Conservation (phyloP, 306 rosid genomes). For the Cicer cuneatum region DNA sequence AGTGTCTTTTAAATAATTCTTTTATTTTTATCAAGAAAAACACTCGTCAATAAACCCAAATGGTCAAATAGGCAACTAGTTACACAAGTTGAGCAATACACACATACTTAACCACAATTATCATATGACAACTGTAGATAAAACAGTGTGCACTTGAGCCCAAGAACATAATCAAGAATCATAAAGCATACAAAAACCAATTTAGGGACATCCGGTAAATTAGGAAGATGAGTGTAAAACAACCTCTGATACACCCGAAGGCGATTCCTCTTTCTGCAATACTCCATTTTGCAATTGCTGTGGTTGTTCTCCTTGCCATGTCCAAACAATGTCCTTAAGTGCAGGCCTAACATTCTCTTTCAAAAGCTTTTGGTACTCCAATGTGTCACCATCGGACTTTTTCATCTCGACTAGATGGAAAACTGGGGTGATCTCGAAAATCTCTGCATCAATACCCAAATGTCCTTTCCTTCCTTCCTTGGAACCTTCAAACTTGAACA, state of each 20-base stretch:
- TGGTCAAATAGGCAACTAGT: slow-evolving; percentile 20
- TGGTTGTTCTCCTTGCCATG: slow-evolving; percentile 82
- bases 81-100: slow-evolving; percentile 10
- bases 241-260: slow-evolving; percentile 30
- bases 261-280: slow-evolving; percentile 40
- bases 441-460: slow-evolving; percentile 74
- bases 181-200: slow-evolving; percentile 6
- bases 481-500: slow-evolving; percentile 73
- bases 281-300: slow-evolving; percentile 45
- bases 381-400: slow-evolving; percentile 77
- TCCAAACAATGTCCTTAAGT: slow-evolving; percentile 89
- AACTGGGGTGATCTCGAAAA: slow-evolving; percentile 76
- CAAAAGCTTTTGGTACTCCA: slow-evolving; percentile 74
- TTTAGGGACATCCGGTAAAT: background rate
- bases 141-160: background rate
- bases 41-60: slow-evolving; percentile 2
- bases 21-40: too few relatives aligned
- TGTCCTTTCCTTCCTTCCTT: slow-evolving; percentile 78
- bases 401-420: slow-evolving; percentile 86
- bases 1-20: too few relatives aligned
- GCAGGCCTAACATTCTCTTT: slow-evolving; percentile 73
- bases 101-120: slow-evolving; percentile 36
- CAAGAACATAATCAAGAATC: slow-evolving; percentile 27
- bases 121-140: slow-evolving; percentile 8
- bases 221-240: slow-evolving; percentile 13